Percentiles rank a stretch among this genome's conserved stretches.
Conservation (phyloP, 768 basidiomycete genomes). For the Chalciporus pseudorubinellus region DNA sequence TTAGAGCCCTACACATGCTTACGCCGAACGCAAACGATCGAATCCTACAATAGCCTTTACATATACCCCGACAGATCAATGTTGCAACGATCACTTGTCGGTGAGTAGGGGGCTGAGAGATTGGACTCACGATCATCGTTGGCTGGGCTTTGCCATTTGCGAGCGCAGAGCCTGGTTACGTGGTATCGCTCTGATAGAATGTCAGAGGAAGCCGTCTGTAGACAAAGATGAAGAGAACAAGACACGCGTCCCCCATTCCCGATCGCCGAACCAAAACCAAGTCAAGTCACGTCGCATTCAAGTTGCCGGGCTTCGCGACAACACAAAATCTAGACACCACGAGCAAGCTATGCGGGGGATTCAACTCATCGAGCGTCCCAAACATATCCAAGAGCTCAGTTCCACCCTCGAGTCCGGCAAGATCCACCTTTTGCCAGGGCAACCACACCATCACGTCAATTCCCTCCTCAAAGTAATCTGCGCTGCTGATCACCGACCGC, state of each 20-base stretch:
- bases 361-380: slow-evolving; percentile 25
- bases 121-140: no score
- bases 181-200: not conserved
- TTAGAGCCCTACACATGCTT: no score
- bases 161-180: no score
- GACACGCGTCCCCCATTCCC: not conserved
- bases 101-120: no score
- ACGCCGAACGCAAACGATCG: no score
- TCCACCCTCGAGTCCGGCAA: slow-evolving; percentile 17
- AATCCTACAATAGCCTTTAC: no score
- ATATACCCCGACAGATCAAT: no score
- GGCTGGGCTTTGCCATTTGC: no score
- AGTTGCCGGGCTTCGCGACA: slow-evolving; percentile 3
- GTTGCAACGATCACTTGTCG: no score
- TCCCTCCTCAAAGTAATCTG: slow-evolving; percentile 40
- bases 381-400: slow-evolving; percentile 17
- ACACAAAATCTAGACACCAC: slow-evolving; percentile 30
- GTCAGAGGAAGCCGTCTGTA: not conserved
- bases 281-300: slow-evolving; percentile 1
- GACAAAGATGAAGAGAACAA: not conserved
- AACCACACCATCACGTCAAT: slow-evolving; percentile 45
- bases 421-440: slow-evolving; percentile 47
- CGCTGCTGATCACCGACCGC: slow-evolving; percentile 31
- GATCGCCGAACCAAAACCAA: not conserved
- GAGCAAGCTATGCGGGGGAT: slow-evolving; percentile 29